These are phyloP conservation scores for Arthrinium puccinioides DNA, from an alignment of 2,329 filamentous ascomycete species.

Conservation along the genomic window DNA sequence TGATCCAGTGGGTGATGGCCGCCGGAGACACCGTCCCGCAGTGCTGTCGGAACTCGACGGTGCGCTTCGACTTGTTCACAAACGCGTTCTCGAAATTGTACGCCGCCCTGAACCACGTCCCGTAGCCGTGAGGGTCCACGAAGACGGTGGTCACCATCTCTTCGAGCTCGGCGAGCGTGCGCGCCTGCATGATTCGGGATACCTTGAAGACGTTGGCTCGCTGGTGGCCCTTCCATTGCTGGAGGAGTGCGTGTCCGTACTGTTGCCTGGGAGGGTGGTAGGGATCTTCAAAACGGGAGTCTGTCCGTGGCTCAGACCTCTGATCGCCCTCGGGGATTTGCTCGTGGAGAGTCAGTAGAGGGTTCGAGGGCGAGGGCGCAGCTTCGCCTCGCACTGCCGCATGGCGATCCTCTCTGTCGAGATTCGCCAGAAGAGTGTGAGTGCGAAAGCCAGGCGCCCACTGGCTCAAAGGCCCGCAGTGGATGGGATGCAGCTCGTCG, in stretches of 20 bases:
- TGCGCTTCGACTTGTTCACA: neutral
- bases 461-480: neutral
- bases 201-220: conserved; percentile 1
- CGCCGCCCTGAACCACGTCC: neutral
- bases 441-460: conserved; percentile 2
- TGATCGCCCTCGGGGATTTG: no score
- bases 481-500: conserved; percentile 3
- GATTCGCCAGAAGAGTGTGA: neutral
- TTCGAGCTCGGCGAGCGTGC: neutral
- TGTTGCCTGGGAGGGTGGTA: no score
- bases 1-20: conserved; percentile 3
- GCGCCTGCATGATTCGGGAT: neutral
- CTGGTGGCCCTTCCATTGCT: conserved; percentile 2
- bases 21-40: conserved; percentile 1
- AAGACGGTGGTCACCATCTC: neutral
- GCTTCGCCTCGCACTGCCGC: neutral
- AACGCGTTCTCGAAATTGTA: conserved; percentile 3
- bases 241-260: neutral
- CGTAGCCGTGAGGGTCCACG: neutral
- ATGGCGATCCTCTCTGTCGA: neutral
- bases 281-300: no score
- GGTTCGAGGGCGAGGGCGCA: neutral
- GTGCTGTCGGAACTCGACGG: conserved; percentile 3
- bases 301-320: no score
- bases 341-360: neutral